Percentiles rank a stretch among this genome's conserved stretches.
Conservation (phyloP, 164 flowering plant genomes). For the Dillenia suffruticosa region DNA sequence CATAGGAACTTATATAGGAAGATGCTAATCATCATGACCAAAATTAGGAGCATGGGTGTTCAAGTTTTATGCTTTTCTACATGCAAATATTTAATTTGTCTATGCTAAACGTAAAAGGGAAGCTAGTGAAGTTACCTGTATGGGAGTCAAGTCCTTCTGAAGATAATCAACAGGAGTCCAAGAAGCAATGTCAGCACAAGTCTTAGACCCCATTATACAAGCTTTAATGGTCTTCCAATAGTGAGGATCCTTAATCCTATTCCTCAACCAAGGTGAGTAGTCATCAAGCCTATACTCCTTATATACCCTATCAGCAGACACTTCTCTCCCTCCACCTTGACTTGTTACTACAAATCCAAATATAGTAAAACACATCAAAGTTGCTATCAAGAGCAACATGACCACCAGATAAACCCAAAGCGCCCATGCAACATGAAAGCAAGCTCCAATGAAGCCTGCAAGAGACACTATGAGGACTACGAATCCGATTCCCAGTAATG, state of each 20-base stretch:
- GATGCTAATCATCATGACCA: too few species aligned
- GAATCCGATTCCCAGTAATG: slow-evolving; percentile 75
- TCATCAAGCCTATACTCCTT: slow-evolving; percentile 63
- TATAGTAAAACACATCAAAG: slow-evolving; percentile 53
- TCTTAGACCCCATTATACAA: slow-evolving; percentile 73
- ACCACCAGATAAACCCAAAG: slow-evolving; percentile 74
- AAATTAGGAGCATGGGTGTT: too few species aligned
- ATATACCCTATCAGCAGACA: slow-evolving; percentile 49
- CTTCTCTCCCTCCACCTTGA: slow-evolving; percentile 65
- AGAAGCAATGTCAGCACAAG: slow-evolving; percentile 53
- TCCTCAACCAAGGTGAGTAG: slow-evolving; percentile 76
- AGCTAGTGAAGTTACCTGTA: slow-evolving; percentile 51
- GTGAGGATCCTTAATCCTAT: slow-evolving; percentile 40
- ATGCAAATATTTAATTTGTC: too few species aligned
- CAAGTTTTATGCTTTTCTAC: too few species aligned
- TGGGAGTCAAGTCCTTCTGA: slow-evolving; percentile 64
- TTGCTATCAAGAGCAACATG: slow-evolving; percentile 66
- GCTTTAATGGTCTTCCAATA: slow-evolving; percentile 70
- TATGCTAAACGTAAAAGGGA: too few species aligned
- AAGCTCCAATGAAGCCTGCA: slow-evolving; percentile 91
- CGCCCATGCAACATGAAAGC: slow-evolving; percentile 86
- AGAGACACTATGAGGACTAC: slow-evolving; percentile 69
- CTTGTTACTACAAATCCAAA: slow-evolving; percentile 80
- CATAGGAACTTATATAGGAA: too few species aligned
- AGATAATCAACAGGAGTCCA: slow-evolving; percentile 91